These are phyloP conservation scores for Hymenoscyphus infarciens DNA, from an alignment of 2,329 filamentous ascomycete species.

Conservation along the genomic window DNA sequence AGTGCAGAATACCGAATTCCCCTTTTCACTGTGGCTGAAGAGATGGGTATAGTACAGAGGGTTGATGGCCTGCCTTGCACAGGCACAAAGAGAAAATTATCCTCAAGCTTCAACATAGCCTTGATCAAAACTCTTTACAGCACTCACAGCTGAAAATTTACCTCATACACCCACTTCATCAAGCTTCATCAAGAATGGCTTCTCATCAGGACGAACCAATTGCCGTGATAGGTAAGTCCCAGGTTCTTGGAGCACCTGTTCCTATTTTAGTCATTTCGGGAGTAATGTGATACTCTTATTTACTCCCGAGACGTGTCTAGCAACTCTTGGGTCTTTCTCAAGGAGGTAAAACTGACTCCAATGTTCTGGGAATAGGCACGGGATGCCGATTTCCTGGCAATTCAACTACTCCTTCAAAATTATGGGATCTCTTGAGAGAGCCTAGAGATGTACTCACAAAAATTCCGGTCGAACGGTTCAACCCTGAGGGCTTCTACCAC, in stretches of 20 bases:
- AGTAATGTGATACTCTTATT: no score
- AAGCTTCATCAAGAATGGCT: not conserved
- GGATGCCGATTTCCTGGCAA: slow-evolving; percentile 39
- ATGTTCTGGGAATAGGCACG: slow-evolving; percentile 37
- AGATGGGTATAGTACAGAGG: not conserved
- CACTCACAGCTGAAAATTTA: not conserved
- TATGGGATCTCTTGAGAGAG: slow-evolving; percentile 46
- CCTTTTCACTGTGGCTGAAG: not conserved
- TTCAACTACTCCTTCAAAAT: slow-evolving; percentile 39
- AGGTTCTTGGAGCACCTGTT: no score
- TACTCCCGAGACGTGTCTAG: no score
- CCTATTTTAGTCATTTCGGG: no score
- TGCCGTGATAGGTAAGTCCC: not conserved
- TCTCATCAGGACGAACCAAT: not conserved
- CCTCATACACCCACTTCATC: not conserved
- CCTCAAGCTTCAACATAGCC: not conserved
- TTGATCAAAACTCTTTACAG: not conserved
- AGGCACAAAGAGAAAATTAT: not conserved
- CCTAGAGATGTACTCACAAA: slow-evolving; percentile 46
- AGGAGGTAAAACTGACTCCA: no score
- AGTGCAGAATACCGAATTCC: not conserved
- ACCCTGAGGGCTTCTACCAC: slow-evolving; percentile 50
- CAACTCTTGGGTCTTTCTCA: no score
- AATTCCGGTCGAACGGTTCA: slow-evolving; percentile 38
- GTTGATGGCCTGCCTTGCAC: not conserved